Base-by-base conservation (phyloP, 2,329 filamentous ascomycete genomes). In the Cytospora mali region DNA sequence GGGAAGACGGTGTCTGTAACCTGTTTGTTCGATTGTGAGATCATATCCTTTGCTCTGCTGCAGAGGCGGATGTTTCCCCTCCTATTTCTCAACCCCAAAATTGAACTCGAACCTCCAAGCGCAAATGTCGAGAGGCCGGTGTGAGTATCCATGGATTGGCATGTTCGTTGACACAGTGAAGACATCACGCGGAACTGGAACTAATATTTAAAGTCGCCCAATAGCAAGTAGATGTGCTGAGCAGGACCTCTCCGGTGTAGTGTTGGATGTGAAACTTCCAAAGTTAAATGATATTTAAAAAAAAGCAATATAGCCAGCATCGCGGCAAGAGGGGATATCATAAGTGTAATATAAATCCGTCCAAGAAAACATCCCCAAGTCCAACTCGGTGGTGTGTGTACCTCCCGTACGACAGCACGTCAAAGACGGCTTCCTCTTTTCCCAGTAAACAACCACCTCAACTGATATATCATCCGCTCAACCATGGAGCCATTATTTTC, bases 261-360 rank as follows among this genome's bases (percentile, higher is more conserved):
- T 46, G n/a, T n/a, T n/a, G n/a, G n/a, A n/a, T 46, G 42, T 46
- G 21, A 23, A 4, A 23, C 42, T 46, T 23, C n/a, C 1, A 23
- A 10, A 13, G 23, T 46, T n/a, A 46, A 23, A 21, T 18, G 42
- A 11, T 46, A 46, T 46, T 46, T 46, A 46, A 46, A 46, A 46
- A 46, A 46, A 46, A 46, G n/a, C 39, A 46, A 46, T 46, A 46
- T 46, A 11, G 42, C 42, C 42, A 21, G 23, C 23, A 46, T 21
- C 21, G 18, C 42, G 42, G 42, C 42, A 46, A 46, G n/a, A n/a
- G 42, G 42, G 42, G 42, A 46, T 46, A 46, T 46, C 42, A 46
- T 23, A 46, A 46, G 21, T 46, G 42, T 46, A 46, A 46, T 46
- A 46, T 33, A 46, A 23, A 46, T 21, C 42, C 42, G 13, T 46